Percentiles rank a stretch among this genome's conserved stretches.
Conservation (phyloP, 306 rosid genomes). For the Castanospermum australe region DNA sequence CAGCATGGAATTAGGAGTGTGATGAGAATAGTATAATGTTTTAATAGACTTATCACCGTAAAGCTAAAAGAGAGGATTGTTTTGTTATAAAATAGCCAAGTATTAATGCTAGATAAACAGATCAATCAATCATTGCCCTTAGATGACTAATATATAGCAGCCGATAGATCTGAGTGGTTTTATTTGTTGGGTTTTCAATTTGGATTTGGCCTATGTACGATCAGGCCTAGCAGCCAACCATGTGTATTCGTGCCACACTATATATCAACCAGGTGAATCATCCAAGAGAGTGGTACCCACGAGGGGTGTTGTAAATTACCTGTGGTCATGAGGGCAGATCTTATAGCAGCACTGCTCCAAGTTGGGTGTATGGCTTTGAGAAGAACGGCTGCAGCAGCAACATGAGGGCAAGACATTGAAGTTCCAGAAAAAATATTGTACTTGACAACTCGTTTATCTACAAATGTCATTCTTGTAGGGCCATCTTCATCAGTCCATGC, state of each 20-base stretch:
- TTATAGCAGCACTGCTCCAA: constrained; percentile 88
- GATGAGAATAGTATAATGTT: not conserved
- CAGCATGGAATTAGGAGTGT: not conserved
- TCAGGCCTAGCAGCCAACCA: not conserved
- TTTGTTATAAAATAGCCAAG: not conserved
- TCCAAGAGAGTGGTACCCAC: not conserved
- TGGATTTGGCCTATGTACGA: not conserved
- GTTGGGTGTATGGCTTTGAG: constrained; percentile 80
- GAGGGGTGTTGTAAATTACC: constrained; percentile 44
- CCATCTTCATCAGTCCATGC: constrained; percentile 82
- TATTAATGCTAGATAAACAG: not conserved
- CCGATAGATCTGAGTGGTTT: not conserved
- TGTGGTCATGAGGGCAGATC: constrained; percentile 90
- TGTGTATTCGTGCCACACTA: not conserved
- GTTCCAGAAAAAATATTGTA: constrained; percentile 85
- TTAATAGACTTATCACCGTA: not conserved
- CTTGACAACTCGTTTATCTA: constrained; percentile 61
- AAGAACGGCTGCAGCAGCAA: constrained; percentile 74
- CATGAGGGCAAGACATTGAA: constrained; percentile 96
- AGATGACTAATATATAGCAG: not conserved
- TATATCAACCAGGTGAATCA: not conserved
- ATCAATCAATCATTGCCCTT: not conserved
- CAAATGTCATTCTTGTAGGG: constrained; percentile 55
- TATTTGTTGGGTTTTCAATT: not conserved
- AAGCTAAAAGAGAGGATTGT: not conserved